These are phyloP conservation scores for Fonsecaea pedrosoi DNA, from an alignment of 2,329 filamentous ascomycete genomes.

Conservation along the genomic window DNA sequence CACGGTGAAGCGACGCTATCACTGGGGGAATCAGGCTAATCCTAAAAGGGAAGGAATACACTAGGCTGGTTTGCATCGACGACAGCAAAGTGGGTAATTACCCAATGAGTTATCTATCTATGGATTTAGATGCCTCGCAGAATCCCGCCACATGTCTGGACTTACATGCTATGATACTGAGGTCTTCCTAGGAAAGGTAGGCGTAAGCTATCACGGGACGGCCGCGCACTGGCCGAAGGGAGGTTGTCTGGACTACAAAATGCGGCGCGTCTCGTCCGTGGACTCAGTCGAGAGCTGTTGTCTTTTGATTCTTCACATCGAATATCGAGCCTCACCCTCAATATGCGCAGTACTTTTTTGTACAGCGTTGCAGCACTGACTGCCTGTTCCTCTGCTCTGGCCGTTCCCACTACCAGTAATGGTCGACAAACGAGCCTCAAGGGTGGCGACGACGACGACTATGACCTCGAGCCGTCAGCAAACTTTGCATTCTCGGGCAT, in stretches of 20 bases:
- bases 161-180: not conserved
- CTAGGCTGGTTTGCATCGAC: not conserved
- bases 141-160: not conserved
- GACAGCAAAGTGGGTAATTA: too few relatives aligned
- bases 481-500: conserved; percentile 23
- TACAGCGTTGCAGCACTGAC: conserved; percentile 11
- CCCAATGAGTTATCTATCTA: too few relatives aligned
- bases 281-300: not conserved
- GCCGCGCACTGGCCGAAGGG: not conserved
- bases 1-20: not conserved
- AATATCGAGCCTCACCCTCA: not conserved
- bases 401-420: not conserved
- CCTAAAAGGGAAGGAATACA: conserved; percentile 20
- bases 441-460: conserved; percentile 9
- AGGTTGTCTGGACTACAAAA: not conserved
- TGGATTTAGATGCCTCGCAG: not conserved
- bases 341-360: not conserved
- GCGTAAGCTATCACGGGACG: not conserved
- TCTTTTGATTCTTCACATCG: not conserved
- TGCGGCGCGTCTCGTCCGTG: not conserved
- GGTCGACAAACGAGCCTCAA: not conserved
- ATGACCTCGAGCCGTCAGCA: conserved; percentile 22
- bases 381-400: conserved; percentile 4
- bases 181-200: not conserved
- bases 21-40: not conserved